phyloP scores from a whole-genome alignment of 352 stramenopile species.

The Pythium aristosporum region DNA sequence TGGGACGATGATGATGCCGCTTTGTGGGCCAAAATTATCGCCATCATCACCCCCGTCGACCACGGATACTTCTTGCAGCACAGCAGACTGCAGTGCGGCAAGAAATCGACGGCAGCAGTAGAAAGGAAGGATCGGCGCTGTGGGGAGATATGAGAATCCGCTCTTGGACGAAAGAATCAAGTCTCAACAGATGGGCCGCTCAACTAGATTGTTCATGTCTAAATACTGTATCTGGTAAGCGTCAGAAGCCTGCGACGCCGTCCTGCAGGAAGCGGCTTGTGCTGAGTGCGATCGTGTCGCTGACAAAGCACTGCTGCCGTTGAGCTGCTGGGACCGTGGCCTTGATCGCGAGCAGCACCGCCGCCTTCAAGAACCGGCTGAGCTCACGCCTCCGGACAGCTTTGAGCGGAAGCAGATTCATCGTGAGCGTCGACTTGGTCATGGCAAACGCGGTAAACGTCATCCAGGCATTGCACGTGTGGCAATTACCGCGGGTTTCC shows the following conservation, averaged over 20 bases:
- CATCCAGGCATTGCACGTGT: conserved; percentile 24
- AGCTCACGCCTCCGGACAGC: conserved; percentile 8
- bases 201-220: no score
- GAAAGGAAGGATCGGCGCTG: no score
- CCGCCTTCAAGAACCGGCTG: conserved; percentile 16
- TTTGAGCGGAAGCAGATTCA: conserved; percentile 11
- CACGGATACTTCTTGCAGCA: no score
- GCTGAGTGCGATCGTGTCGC: conserved; percentile 13
- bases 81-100: no score
- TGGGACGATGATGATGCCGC: no score
- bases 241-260: background rate
- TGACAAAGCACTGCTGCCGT: conserved; percentile 7
- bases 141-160: no score
- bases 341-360: conserved; percentile 18
- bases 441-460: conserved; percentile 20
- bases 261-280: conserved; percentile 8
- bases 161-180: no score
- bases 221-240: no score
- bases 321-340: conserved; percentile 6
- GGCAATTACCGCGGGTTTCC: conserved; percentile 20
- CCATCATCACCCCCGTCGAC: no score
- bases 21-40: no score
- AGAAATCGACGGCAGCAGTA: no score
- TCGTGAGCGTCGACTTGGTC: conserved; percentile 2
- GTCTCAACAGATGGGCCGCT: no score